phyloP scores from a whole-genome alignment of 2,329 filamentous ascomycete species.

The Colletotrichum orchidophilum region DNA sequence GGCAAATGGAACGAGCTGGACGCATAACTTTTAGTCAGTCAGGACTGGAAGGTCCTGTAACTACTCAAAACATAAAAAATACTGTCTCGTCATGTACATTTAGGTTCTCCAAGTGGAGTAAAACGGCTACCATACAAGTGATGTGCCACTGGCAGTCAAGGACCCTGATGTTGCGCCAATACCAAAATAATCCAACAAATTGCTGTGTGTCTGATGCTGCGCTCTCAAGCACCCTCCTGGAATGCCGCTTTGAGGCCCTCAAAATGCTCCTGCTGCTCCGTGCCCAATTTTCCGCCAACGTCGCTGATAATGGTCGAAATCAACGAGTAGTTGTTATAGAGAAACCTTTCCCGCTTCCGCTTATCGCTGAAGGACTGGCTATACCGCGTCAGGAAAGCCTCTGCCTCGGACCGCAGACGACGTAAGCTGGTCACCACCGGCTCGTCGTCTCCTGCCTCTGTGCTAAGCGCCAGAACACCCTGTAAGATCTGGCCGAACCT shows the following conservation, averaged over 20 bases:
- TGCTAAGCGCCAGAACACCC: slow-evolving; percentile 82
- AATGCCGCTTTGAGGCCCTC: slow-evolving; percentile 70
- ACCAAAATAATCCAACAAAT: background rate
- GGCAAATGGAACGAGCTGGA: slow-evolving; percentile 29
- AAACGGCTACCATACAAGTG: slow-evolving; percentile 7
- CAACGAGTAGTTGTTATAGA: slow-evolving; percentile 96
- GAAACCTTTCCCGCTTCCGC: slow-evolving; percentile 84
- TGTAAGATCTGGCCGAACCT: slow-evolving; percentile 94
- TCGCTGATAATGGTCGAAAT: slow-evolving; percentile 93
- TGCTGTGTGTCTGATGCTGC: background rate
- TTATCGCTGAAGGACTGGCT: slow-evolving; percentile 80
- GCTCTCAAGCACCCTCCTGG: slow-evolving; percentile 54
- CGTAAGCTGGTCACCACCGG: slow-evolving; percentile 84
- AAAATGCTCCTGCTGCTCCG: slow-evolving; percentile 81
- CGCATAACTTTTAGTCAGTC: slow-evolving; percentile 31
- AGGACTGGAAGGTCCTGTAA: background rate
- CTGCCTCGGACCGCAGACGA: slow-evolving; percentile 82
- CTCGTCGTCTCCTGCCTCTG: slow-evolving; percentile 94
- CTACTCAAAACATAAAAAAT: background rate
- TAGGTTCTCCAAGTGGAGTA: background rate
- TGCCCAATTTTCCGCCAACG: slow-evolving; percentile 74
- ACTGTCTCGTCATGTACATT: slow-evolving; percentile 11
- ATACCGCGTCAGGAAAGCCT: slow-evolving; percentile 81
- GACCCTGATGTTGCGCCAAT: slow-evolving; percentile 24
- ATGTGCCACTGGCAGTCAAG: slow-evolving; percentile 16